phyloP scores from a whole-genome alignment of 257 asterid species.

The Apocynum venetum region DNA sequence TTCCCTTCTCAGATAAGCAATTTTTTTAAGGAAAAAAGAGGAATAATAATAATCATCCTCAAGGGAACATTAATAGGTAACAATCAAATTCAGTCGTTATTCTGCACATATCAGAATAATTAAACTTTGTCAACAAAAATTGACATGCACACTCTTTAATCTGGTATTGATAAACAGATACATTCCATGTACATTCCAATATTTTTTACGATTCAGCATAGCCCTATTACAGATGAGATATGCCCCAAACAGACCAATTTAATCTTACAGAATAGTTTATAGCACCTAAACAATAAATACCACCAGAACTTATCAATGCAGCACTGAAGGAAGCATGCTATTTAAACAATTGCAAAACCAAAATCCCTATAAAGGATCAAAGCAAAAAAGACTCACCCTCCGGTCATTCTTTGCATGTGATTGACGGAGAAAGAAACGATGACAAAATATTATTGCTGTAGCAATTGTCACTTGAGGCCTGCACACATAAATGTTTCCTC shows the following conservation, averaged over 20 bases:
- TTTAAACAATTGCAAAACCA: not conserved
- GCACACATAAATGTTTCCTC: conserved; percentile 26
- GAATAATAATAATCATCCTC: not conserved
- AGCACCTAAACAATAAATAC: not conserved
- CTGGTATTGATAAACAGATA: not conserved
- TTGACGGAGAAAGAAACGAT: conserved; percentile 91
- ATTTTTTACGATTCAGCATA: not conserved
- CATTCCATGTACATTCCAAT: not conserved
- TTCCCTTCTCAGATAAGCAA: not conserved
- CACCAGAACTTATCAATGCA: not conserved
- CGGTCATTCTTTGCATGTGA: conserved; percentile 85
- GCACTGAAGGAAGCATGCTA: not conserved
- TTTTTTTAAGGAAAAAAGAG: too few species aligned
- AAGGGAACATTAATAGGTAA: not conserved
- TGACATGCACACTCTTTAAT: not conserved
- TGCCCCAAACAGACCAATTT: not conserved
- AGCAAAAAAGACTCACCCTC: conserved; percentile 54
- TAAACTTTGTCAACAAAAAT: not conserved
- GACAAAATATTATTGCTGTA: conserved; percentile 90
- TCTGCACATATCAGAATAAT: not conserved
- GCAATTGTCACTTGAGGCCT: conserved; percentile 99
- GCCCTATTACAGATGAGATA: not conserved
- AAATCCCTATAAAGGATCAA: not conserved
- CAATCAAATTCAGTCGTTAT: not conserved
- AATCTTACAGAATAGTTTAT: not conserved